Evolutionary conservation across 2,329 filamentous ascomycete genomes (phyloP), one percentile per base, ranked within the genome.

Genomic region (Tolypocladium tropicale): DNA sequence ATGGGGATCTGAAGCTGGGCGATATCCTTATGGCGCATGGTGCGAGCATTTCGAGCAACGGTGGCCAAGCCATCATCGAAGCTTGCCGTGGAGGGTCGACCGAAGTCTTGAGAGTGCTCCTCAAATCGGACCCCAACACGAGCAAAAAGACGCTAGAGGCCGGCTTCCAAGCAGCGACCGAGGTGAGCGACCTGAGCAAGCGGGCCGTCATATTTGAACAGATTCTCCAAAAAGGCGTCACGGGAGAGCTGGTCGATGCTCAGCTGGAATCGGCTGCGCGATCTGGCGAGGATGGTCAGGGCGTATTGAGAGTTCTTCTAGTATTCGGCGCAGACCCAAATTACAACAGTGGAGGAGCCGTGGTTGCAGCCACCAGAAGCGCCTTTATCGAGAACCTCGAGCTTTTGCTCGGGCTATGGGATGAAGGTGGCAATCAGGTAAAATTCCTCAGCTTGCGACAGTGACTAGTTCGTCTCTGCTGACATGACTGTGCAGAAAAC

Each of bases 111-210:
- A 65, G 71, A 39, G 76, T 83, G 65, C 67, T 84, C 1, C 66
- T 84, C 0, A 72, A 68, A 28, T 72, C 74, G 1, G 71, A 73
- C 28, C 65, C 62, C 0, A 63, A 72, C 4, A 64, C 74, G 0
- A 71, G 71, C 12, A 72, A 72, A 52, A 63, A 66, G 7, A 79
- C 75, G 0, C 64, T 83, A 4, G 72, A 76, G 33, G 72, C 74
- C 41, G 79, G 76, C 0, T 83, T 84, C 49, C 77, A 82, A 58
- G 80, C 79, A 2, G 79, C 80, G 0, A 81, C 77, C 0, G 76
- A 79, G 54, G 70, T 82, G 2, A 67, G 74, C 2, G 77, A 82
- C 56, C 65, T 83, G 5, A 72, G 71, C 54, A 75, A 72, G 41
- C 70, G 80, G 2, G 75, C 75, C 0, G 71, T 72, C 25, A 70